Evolutionary conservation across 768 basidiomycete genomes (phyloP).

Genomic region (Auriculariales sp.): DNA sequence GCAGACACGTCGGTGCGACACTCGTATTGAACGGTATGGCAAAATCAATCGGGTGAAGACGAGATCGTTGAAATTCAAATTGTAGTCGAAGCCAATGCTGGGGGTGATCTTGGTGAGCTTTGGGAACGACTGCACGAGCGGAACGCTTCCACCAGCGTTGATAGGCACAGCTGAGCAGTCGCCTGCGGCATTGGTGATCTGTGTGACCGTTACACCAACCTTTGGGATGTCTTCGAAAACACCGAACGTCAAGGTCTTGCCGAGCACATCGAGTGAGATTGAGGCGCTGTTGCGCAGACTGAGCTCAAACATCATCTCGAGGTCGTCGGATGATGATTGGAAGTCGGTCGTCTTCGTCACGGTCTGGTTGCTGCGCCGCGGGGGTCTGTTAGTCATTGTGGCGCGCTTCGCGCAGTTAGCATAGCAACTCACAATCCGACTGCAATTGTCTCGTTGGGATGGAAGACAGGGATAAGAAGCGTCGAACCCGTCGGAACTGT

Average conservation of each 20-base stretch:
- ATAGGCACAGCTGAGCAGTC: too few species aligned
- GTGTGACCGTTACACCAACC: background rate
- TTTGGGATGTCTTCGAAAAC: background rate
- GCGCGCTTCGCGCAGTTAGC: too few species aligned
- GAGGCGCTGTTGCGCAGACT: background rate
- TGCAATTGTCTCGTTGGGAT: background rate
- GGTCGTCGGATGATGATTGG: background rate
- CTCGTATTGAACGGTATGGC: background rate
- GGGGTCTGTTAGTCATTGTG: too few species aligned
- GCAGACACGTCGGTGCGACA: background rate
- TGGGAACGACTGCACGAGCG: background rate
- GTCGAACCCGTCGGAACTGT: background rate
- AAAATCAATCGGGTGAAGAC: background rate
- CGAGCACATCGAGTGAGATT: background rate
- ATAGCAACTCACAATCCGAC: background rate
- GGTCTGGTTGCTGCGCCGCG: background rate
- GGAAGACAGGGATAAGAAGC: background rate
- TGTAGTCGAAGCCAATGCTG: background rate
- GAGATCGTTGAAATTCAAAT: background rate
- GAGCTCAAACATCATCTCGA: background rate
- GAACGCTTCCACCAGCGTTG: background rate
- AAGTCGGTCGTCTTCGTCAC: background rate
- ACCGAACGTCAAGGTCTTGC: background rate
- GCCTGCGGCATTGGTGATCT: background rate
- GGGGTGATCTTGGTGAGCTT: background rate